These are phyloP conservation scores for Kuraishia molischiana DNA, from an alignment of 805 yeast genomes.

Conservation along the genomic window DNA sequence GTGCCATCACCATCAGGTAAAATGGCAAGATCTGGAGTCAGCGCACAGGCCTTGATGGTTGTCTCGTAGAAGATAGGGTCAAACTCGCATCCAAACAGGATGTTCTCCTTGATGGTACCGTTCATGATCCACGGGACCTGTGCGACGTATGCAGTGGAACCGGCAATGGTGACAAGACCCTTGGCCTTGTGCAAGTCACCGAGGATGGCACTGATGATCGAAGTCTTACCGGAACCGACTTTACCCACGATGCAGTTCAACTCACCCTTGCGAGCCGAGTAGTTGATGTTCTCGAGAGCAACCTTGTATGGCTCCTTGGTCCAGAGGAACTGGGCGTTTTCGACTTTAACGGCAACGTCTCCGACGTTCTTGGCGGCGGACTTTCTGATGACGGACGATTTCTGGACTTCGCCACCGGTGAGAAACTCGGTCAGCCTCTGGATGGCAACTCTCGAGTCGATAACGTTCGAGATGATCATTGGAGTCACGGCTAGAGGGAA, in stretches of 20 bases:
- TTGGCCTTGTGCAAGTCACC: slow-evolving; percentile 75
- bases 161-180: slow-evolving; percentile 67
- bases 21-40: slow-evolving; percentile 61
- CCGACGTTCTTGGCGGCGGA: slow-evolving; percentile 43
- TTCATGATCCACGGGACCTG: slow-evolving; percentile 96
- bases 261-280: slow-evolving; percentile 63
- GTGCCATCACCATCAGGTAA: slow-evolving; percentile 83
- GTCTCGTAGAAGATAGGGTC: slow-evolving; percentile 72
- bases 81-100: slow-evolving; percentile 74
- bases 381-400: slow-evolving; percentile 56
- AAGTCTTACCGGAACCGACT: slow-evolving; percentile 88
- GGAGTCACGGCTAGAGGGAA: slow-evolving; percentile 94
- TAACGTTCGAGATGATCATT: slow-evolving; percentile 72
- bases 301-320: slow-evolving; percentile 63
- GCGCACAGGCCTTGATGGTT: slow-evolving; percentile 82
- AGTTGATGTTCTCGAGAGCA: slow-evolving; percentile 54
- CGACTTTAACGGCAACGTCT: slow-evolving; percentile 52
- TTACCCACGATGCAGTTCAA: slow-evolving; percentile 79
- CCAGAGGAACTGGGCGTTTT: slow-evolving; percentile 72
- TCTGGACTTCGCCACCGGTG: slow-evolving; percentile 69
- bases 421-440: slow-evolving; percentile 68
- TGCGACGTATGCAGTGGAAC: slow-evolving; percentile 80
- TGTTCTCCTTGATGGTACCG: slow-evolving; percentile 81
- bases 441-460: slow-evolving; percentile 84
- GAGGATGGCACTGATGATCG: slow-evolving; percentile 65